A percentile compares a stretch with the other conserved stretches of the same genome.
Conservation (phyloP, 83 land plant species). For the Picea abies region DNA sequence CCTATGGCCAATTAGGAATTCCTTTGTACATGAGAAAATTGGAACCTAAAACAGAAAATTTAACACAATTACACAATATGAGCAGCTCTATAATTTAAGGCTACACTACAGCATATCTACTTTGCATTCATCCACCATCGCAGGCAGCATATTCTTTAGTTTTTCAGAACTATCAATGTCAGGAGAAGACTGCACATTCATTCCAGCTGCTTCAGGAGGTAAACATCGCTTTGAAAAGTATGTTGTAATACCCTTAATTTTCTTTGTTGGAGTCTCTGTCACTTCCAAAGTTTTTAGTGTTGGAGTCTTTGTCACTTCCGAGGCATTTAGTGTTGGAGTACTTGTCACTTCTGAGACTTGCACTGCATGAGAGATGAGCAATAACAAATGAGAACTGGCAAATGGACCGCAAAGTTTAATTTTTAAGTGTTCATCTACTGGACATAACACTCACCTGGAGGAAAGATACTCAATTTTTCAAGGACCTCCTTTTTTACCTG, state of each 20-base stretch:
- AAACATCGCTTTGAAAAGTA: constrained; percentile 53
- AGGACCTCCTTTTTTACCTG: constrained; percentile 60
- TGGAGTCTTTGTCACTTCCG: constrained; percentile 34
- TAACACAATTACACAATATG: no score
- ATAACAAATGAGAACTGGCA: background rate
- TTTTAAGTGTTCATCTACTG: background rate
- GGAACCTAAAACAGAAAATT: no score
- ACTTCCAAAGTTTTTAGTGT: constrained; percentile 8
- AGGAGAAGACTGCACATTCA: constrained; percentile 18
- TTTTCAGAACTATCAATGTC: background rate
- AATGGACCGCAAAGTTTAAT: background rate
- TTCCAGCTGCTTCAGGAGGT: constrained; percentile 27
- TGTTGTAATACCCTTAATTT: constrained; percentile 32
- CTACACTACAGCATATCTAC: background rate
- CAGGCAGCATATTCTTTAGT: background rate
- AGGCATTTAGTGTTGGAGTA: constrained; percentile 17
- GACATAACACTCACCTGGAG: constrained; percentile 27
- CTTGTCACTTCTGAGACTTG: constrained; percentile 16
- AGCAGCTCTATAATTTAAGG: background rate
- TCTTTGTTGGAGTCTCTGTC: constrained; percentile 15
- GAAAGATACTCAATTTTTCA: constrained; percentile 30
- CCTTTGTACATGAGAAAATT: no score
- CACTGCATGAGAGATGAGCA: background rate
- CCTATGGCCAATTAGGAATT: no score
- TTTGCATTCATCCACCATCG: background rate